Percentiles rank a stretch among this genome's conserved stretches.
These are phyloP conservation scores for Phytopythium delawarense DNA, from an alignment of 352 stramenopile genomes.

Conservation along the genomic window DNA sequence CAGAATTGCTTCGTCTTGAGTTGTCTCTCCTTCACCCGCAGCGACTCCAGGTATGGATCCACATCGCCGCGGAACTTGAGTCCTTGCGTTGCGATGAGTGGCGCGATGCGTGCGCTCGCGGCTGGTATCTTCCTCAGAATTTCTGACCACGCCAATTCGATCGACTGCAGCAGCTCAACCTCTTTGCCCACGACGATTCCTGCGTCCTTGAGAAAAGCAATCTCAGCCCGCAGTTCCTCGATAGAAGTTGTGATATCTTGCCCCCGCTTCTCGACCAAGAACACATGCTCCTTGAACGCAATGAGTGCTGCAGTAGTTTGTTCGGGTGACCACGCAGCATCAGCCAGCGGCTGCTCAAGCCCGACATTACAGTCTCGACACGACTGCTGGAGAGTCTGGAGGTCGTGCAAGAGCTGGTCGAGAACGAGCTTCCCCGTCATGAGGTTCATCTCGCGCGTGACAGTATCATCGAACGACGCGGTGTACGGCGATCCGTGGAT, in stretches of 20 bases:
- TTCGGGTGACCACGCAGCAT: constrained; percentile 51
- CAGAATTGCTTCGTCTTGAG: constrained; percentile 63
- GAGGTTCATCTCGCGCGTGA: constrained; percentile 77
- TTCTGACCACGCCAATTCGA: constrained; percentile 62
- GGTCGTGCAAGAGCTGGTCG: constrained; percentile 62
- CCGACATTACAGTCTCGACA: constrained; percentile 68
- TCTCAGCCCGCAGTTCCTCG: constrained; percentile 60
- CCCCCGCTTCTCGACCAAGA: constrained; percentile 71
- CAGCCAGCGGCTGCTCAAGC: constrained; percentile 62
- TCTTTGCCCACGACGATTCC: constrained; percentile 54
- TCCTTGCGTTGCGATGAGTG: constrained; percentile 52
- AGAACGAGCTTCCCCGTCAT: constrained; percentile 80
- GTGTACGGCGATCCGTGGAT: constrained; percentile 92
- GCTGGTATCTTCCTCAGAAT: constrained; percentile 60
- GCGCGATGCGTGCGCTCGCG: constrained; percentile 59
- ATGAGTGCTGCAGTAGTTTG: constrained; percentile 65
- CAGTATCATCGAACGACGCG: constrained; percentile 69
- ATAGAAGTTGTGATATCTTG: constrained; percentile 58
- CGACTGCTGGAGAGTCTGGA: constrained; percentile 54
- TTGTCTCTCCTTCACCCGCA: constrained; percentile 55
- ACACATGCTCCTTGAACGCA: constrained; percentile 72
- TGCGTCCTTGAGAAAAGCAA: constrained; percentile 60
- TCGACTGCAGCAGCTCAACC: constrained; percentile 37
- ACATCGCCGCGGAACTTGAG: constrained; percentile 77
- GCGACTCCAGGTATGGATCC: constrained; percentile 69